These are phyloP conservation scores for Tympanopsis confertula DNA, from an alignment of 2,329 filamentous ascomycete species.

Conservation along the genomic window DNA sequence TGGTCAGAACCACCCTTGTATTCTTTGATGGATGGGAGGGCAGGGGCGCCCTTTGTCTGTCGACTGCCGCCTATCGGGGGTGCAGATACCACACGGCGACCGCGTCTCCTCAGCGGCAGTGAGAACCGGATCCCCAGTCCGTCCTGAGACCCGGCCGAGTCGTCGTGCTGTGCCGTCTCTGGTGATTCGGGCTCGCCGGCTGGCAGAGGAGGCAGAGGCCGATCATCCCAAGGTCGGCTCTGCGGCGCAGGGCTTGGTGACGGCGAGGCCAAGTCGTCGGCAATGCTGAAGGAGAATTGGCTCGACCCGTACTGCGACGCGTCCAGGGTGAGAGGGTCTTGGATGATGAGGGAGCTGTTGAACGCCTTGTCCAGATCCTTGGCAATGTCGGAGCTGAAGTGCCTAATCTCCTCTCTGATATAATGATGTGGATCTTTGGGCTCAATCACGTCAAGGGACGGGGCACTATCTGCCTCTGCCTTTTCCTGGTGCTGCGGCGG, in stretches of 20 bases:
- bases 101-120: too few species aligned
- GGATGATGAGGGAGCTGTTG: slow-evolving; percentile 51
- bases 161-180: too few species aligned
- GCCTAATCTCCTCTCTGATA: slow-evolving; percentile 64
- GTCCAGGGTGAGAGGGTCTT: slow-evolving; percentile 30
- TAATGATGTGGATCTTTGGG: slow-evolving; percentile 11
- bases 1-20: too few species aligned
- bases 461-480: slow-evolving; percentile 5
- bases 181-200: slow-evolving; percentile 10
- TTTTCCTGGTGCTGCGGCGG: slow-evolving; percentile 5
- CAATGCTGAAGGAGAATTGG: slow-evolving; percentile 29
- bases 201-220: slow-evolving; percentile 38
- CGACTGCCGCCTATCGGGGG: not conserved
- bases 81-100: not conserved
- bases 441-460: slow-evolving; percentile 12
- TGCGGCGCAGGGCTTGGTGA: slow-evolving; percentile 7
- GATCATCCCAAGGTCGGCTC: slow-evolving; percentile 25
- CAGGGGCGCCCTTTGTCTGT: not conserved
- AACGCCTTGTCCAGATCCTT: slow-evolving; percentile 90
- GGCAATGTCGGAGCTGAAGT: slow-evolving; percentile 74
- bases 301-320: slow-evolving; percentile 17
- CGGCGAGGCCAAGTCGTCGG: slow-evolving; percentile 13
- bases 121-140: too few species aligned
- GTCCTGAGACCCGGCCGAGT: too few species aligned
- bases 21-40: too few species aligned